Base-by-base conservation (phyloP, 495 filamentous ascomycete species). In the Tuber calosporum region DNA sequence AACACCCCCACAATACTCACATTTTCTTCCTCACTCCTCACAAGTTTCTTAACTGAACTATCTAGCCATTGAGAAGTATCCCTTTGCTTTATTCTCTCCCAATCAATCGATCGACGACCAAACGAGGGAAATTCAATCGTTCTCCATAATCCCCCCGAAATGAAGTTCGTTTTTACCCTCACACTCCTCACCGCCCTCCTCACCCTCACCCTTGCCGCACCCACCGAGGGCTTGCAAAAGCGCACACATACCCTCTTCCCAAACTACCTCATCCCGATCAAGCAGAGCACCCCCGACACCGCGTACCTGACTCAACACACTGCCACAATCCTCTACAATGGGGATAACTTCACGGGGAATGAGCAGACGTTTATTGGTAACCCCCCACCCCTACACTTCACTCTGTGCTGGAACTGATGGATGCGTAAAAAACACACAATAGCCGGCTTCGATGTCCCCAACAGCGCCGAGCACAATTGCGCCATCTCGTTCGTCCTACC, bases 371-470 rank as follows among this genome's bases (percentile, higher is more conserved):
- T 73, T 36, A 73, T 77, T 68, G 67, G 74, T 73, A 67, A 48
- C 42, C 9, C 37, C 19, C 62, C 15, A 69, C 30, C 11, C 19
- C 30, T 68, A 66, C 11, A 40, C 0, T 42, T 26, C 3, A 43
- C 6, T 41, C 58, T 72, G 0, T 19, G 0, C 17, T 42, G 9
- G 8, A 17, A 26, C 34, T 62, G 30, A 30, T 9, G 53, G 20
- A 17, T 30, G 2, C 15, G n/a, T 4, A 15, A 30, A 62, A 4
- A 62, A 62, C 5, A 30, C 11, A 30, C 9, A 22, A 62, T 39
- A 77, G 74, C 77, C 69, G 75, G 75, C 22, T 77, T 77, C 53
- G 74, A 77, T 39, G 41, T 76, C 30, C 74, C 74, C 37, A 37
- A 26, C 22, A 73, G 72, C 36, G 41, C 71, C 36, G 74, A 66